These are phyloP conservation scores for Intubia oerlemansii DNA, from an alignment of 2,329 filamentous ascomycete genomes.

Conservation along the genomic window DNA sequence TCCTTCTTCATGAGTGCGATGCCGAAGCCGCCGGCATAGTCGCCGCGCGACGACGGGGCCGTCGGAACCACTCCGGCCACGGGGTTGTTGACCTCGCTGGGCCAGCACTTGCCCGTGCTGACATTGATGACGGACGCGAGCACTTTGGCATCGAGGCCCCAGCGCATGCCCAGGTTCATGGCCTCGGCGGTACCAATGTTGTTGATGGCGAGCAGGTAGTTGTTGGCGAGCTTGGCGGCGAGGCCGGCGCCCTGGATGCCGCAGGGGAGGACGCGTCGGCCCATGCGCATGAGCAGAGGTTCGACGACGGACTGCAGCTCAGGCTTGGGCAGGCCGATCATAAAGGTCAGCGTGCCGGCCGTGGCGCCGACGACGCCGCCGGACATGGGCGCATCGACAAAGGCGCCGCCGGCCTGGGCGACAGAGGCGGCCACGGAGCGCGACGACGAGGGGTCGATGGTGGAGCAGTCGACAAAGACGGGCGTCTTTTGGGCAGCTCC, in stretches of 20 bases:
- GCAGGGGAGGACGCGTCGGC: constrained; percentile 66
- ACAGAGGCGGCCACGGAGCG: constrained; percentile 54
- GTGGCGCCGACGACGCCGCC: constrained; percentile 82
- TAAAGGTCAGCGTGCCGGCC: constrained; percentile 81
- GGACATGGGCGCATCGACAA: constrained; percentile 93
- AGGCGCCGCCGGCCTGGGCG: constrained; percentile 30
- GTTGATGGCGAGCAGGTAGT: constrained; percentile 85
- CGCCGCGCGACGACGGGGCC: constrained; percentile 53
- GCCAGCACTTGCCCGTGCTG: constrained; percentile 90
- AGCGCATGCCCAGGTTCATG: constrained; percentile 41
- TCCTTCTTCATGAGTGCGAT: constrained; percentile 68
- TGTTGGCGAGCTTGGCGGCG: constrained; percentile 87
- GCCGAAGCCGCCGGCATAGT: constrained; percentile 60
- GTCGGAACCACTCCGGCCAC: constrained; percentile 64
- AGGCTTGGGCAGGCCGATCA: constrained; percentile 56
- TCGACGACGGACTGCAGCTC: constrained; percentile 42
- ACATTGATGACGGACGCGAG: constrained; percentile 79
- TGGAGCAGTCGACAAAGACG: constrained; percentile 93
- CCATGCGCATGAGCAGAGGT: constrained; percentile 60
- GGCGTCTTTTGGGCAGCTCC: constrained; percentile 16
- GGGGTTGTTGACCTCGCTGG: constrained; percentile 87
- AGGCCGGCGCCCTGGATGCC: constrained; percentile 70
- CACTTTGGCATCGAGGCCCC: constrained; percentile 37
- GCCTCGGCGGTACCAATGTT: constrained; percentile 55
- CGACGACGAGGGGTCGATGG: constrained; percentile 80